Base-by-base conservation (phyloP, 75 land plant genomes). In the Cryptomeria japonica region DNA sequence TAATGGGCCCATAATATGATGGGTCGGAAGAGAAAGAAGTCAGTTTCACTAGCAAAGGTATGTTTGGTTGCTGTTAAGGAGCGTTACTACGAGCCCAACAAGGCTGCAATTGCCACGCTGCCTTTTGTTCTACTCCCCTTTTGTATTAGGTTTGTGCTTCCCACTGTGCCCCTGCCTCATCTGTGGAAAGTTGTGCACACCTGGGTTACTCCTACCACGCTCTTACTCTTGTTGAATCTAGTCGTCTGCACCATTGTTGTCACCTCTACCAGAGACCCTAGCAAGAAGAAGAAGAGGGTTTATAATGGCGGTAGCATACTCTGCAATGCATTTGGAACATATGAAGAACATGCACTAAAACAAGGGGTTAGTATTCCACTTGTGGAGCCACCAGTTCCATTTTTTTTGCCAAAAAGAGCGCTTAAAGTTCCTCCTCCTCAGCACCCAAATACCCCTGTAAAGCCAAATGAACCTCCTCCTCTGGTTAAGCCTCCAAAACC, bases 71-170 rank as follows among this genome's bases (percentile, higher is more conserved):
- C 84, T 28, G n/a, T 44, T 47, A 42, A 25, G 84, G n/a, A 80
- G 84, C 84, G 84, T 8, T 80, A 22, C 84, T 80, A 80, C n/a
- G 84, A 80, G 84, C 47, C 84, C 84, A 80, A 80, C 47, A 80
- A 80, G 31, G 10, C 49, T 80, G 84, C 49, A 22, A 80, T 80
- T 80, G 84, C 42, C 25, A 49, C 49, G 22, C n/a, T 28, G 84
- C 49, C 42, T 25, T 13, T 80, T 80, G 84, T 80, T 41, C 84
- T 80, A 49, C 84, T 80, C 47, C 84, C 84, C 84, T 41, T 80
- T 44, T 44, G 84, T 44, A 80, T 80, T 80, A 80, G 84, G 84
- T 42, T 42, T 44, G 49, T 80, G 84, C 44, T 80, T 80, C 84
- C 49, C 47, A 44, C 84, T 28, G 9, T 80, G 47, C 47, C 47